Evolutionary conservation across 495 filamentous ascomycete genomes (phyloP).

Genomic region (Xylaria flabelliformis): DNA sequence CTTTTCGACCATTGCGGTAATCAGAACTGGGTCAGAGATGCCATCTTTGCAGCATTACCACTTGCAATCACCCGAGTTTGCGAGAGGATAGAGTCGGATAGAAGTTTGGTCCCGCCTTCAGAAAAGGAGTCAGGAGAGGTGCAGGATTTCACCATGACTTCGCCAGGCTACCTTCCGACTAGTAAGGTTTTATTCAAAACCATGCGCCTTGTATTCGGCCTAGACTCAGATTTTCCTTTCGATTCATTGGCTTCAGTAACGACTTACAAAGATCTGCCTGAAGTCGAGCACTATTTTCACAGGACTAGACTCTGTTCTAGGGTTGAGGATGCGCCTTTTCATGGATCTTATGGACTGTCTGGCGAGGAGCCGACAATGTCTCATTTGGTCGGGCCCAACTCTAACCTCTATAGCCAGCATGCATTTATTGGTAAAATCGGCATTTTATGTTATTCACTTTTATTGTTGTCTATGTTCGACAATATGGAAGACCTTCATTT

Average conservation of each 20-base stretch:
- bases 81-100: neutral
- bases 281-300: neutral
- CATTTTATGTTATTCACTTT: neutral
- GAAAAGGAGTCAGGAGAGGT: neutral
- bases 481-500: neutral
- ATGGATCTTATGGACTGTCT: neutral
- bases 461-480: slow-evolving; percentile 2
- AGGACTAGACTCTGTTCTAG: neutral
- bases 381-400: neutral
- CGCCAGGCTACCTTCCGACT: neutral
- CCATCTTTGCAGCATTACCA: neutral
- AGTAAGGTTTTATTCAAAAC: neutral
- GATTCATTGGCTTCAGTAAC: neutral
- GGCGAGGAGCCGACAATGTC: neutral
- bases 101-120: neutral
- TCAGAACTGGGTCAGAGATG: neutral
- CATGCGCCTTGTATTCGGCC: neutral
- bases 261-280: neutral
- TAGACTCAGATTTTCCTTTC: neutral
- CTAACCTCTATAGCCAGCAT: neutral
- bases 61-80: neutral
- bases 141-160: neutral
- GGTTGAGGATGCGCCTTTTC: neutral
- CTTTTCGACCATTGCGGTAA: neutral
- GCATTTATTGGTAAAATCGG: neutral